Evolutionary conservation across 148 eudicot species (phyloP).

Genomic region (Euryodendron excelsum): DNA sequence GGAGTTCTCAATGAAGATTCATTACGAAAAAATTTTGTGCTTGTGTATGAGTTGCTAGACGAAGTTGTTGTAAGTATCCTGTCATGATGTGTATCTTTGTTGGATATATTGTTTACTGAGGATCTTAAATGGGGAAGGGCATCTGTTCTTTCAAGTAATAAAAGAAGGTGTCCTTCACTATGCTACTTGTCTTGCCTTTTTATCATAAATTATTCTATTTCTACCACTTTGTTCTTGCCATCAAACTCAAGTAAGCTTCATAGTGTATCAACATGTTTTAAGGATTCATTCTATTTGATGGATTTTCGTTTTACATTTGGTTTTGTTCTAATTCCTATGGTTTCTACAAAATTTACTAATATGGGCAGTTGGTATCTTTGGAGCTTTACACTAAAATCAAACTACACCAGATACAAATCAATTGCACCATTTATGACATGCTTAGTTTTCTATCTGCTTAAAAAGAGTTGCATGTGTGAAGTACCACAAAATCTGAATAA

Average conservation of each 20-base stretch:
- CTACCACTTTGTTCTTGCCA: not conserved
- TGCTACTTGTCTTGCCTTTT: slow-evolving; percentile 2
- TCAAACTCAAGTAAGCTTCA: not conserved
- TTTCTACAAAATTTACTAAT: not conserved
- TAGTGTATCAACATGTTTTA: not conserved
- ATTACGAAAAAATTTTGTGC: slow-evolving; percentile 84
- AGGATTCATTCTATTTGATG: not conserved
- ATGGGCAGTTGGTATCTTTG: not conserved
- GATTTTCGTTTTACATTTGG: not conserved
- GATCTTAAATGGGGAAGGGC: not conserved
- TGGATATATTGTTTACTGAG: not conserved
- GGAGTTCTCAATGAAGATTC: slow-evolving; percentile 93
- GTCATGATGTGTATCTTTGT: not conserved
- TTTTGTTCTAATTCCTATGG: not conserved
- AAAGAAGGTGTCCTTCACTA: not conserved
- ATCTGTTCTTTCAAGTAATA: not conserved
- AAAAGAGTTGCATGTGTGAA: not conserved
- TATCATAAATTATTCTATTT: not conserved
- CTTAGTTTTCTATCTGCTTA: not conserved
- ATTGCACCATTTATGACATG: not conserved
- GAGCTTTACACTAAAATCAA: not conserved
- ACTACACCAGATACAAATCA: not conserved
- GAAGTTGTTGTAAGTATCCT: slow-evolving; percentile 82
- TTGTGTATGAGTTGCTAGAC: slow-evolving; percentile 93
- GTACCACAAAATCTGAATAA: not conserved